Evolutionary conservation across 2,329 filamentous ascomycete genomes (phyloP).

Genomic region (Cercospora canescens): DNA sequence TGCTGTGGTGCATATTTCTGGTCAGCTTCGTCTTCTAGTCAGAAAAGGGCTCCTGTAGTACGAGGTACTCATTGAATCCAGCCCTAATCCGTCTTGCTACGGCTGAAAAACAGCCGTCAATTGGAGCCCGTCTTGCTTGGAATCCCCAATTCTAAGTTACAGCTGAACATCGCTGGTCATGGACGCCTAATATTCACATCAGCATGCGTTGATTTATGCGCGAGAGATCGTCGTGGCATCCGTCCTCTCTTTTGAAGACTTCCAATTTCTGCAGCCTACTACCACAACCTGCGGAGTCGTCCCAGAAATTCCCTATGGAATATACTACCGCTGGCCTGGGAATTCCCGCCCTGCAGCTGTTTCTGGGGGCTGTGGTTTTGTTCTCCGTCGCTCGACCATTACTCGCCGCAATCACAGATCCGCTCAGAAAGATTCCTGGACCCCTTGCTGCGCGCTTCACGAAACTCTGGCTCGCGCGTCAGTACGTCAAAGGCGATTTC

Average conservation of each 20-base stretch:
- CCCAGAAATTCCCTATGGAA: background rate
- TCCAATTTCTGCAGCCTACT: too few relatives aligned
- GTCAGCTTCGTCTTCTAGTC: background rate
- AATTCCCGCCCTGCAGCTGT: background rate
- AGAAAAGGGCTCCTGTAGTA: background rate
- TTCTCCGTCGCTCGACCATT: background rate
- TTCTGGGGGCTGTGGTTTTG: background rate
- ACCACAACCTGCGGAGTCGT: background rate
- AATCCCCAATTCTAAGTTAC: too few relatives aligned
- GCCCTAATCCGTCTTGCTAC: too few relatives aligned
- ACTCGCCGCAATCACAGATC: background rate
- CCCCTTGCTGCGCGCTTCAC: slow-evolving; percentile 12
- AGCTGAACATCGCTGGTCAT: too few relatives aligned
- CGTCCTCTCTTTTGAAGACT: too few relatives aligned
- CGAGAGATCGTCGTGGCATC: too few relatives aligned
- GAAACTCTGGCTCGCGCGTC: slow-evolving; percentile 8
- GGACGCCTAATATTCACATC: too few relatives aligned
- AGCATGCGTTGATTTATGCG: too few relatives aligned
- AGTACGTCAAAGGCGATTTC: slow-evolving; percentile 5
- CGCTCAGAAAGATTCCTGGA: slow-evolving; percentile 1
- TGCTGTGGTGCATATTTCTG: too few relatives aligned
- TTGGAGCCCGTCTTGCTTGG: too few relatives aligned
- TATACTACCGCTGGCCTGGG: background rate
- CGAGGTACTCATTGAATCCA: too few relatives aligned
- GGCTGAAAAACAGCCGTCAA: too few relatives aligned